Conservation (phyloP, 805 yeast species). For the Saturnispora dispora region DNA sequence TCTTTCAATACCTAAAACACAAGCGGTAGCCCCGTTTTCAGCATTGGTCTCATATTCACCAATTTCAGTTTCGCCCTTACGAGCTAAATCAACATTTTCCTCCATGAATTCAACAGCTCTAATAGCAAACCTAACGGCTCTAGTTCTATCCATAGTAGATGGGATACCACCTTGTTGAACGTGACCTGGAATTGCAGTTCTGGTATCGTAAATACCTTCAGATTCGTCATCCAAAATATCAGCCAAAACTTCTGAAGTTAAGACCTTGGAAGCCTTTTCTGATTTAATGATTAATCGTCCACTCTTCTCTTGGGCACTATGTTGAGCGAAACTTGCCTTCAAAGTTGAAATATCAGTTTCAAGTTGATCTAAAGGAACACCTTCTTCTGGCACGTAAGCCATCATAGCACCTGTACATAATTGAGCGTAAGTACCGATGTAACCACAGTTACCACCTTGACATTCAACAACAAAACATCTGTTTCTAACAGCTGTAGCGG, state of each 20-base stretch:
- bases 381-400: constrained; percentile 69
- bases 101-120: constrained; percentile 65
- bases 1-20: constrained; percentile 75
- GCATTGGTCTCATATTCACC: constrained; percentile 23
- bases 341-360: constrained; percentile 58
- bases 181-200: constrained; percentile 79
- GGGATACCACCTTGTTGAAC: constrained; percentile 81
- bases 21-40: constrained; percentile 46
- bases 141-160: constrained; percentile 66
- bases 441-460: constrained; percentile 83
- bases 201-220: constrained; percentile 59
- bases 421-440: constrained; percentile 60
- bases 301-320: constrained; percentile 54
- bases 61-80: constrained; percentile 19
- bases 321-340: constrained; percentile 48
- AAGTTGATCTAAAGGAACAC: constrained; percentile 48
- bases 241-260: constrained; percentile 60
- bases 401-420: constrained; percentile 66
- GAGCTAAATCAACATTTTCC: constrained; percentile 20
- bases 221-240: constrained; percentile 58
- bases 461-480: constrained; percentile 75
- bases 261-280: constrained; percentile 59
- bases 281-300: constrained; percentile 66
- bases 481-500: constrained; percentile 70
- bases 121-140: constrained; percentile 64